A percentile compares a stretch with the other conserved stretches of the same genome.
These are phyloP conservation scores for Globisporangium abappressorium DNA, from an alignment of 352 stramenopile species.

Conservation along the genomic window DNA sequence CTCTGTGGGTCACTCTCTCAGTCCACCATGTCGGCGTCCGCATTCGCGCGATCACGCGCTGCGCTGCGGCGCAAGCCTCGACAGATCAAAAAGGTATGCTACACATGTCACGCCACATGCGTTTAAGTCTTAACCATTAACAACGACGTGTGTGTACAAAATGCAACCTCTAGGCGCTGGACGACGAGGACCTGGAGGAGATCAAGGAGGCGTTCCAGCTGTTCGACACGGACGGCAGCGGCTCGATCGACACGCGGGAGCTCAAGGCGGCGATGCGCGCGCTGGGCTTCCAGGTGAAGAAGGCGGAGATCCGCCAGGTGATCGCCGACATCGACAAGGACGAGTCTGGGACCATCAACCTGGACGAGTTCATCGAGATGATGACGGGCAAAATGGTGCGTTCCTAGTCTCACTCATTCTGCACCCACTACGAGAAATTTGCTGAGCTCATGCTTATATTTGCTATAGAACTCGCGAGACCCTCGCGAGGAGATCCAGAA, in stretches of 20 bases:
- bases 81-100: slow-evolving; percentile 53
- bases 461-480: slow-evolving; percentile 70
- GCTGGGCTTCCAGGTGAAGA: slow-evolving; percentile 93
- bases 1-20: background rate
- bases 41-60: slow-evolving; percentile 59
- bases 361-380: slow-evolving; percentile 95
- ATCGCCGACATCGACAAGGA: slow-evolving; percentile 95
- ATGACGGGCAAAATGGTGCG: slow-evolving; percentile 91
- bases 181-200: slow-evolving; percentile 92
- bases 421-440: background rate
- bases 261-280: slow-evolving; percentile 94
- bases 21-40: slow-evolving; percentile 52
- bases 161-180: slow-evolving; percentile 42
- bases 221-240: slow-evolving; percentile 91
- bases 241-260: slow-evolving; percentile 90
- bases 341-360: slow-evolving; percentile 83
- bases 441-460: background rate
- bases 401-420: background rate
- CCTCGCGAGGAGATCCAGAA: slow-evolving; percentile 91
- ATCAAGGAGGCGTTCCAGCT: slow-evolving; percentile 94
- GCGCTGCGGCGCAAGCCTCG: slow-evolving; percentile 57
- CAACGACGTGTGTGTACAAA: too few relatives aligned
- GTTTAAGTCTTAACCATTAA: too few relatives aligned
- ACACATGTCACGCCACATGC: background rate
- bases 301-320: slow-evolving; percentile 91